Base-by-base conservation (phyloP, 176 grass and related monocot species). In the Juncus effusus region DNA sequence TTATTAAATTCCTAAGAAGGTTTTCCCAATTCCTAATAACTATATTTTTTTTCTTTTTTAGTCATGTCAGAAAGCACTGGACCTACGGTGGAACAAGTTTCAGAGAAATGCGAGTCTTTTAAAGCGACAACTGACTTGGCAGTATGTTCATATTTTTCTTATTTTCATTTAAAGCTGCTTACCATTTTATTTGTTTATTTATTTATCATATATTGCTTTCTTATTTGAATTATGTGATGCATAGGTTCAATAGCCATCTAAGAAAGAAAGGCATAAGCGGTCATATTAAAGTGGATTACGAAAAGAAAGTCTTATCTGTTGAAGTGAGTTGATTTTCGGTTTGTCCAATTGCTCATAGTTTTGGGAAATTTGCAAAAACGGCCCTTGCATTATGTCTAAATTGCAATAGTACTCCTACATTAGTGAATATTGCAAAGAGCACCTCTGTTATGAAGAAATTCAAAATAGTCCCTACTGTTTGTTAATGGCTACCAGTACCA, bases 241-340 rank as follows among this genome's bases (percentile, higher is more conserved):
- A 70, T 60, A 97, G 93, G 77, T 97, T 97, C 60, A 92, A 97
- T 42, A 87, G 90, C 39, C 88, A 97, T 78, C 81, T 92, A 39
- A 84, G 93, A 62, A 92, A 86, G 78, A 97, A 92, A 73, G 93
- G 93, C 40, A 82, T 97, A 13, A 89, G 80, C 76, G 88, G 93
- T 38, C 69, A 86, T 51, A 89, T 97, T 55, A 92, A 97, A 2
- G 72, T 97, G 38, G 88, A 97, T 69, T 97, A 97, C 67, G 77
- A 84, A 35, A 62, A 78, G 2, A 76, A 88, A 76, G 42, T 82
- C 74, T 82, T 97, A 9, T 84, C 93, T 28, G 78, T 97, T 38
- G 93, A 97, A 87, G 93, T 91, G 50, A 73, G 75, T 54, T 41
- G 19, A 28, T 28, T 28, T 28, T 28, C 19, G 1, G 19, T 28